Evolutionary conservation across 2,329 filamentous ascomycete genomes (phyloP), one percentile per base, ranked within the genome.

Genomic region (Pseudogymnoascus sp.): DNA sequence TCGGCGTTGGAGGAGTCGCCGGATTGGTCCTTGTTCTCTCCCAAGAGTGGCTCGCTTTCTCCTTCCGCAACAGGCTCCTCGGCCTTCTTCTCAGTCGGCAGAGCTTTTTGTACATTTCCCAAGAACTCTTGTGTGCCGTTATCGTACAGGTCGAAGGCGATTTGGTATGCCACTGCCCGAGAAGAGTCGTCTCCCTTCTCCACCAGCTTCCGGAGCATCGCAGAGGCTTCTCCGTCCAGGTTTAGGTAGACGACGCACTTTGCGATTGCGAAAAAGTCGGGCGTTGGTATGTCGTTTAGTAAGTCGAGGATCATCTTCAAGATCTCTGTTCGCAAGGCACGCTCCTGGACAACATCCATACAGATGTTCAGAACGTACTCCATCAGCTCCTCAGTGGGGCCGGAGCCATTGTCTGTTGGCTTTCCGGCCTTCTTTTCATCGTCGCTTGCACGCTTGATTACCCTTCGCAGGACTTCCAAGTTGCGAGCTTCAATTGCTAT

Each of bases 71-170:
- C 77, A 65, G 73, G 76, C n/a, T 82, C 78, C 28, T 82, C 78
- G 40, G 82, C 79, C 62, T 80, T 73, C 64, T 81, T 76, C 65
- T 82, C 76, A 11, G 83, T 80, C 0, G 92, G 90, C 34, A 97
- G 80, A 53, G 90, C 87, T 64, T 90, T 86, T 72, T 93, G 88
- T 49, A 99, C 90, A 77, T 95, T 97, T 68, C 88, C 87, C 23
- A 99, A 77, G 71, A 99, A 99, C 74, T 97, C 95, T 71, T 99
- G 95, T 0, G 95, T 97, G 69, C 95, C 95, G 72, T 99, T 99
- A 77, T 99, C 95, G 76, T 97, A 97, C 5, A 99, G 82, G 72
- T 99, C 95, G 72, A 99, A 99, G 1, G 93, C 95, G 63, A 99
- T 96, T 75, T 99, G 95, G 75, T 97, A 99, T 16, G 95, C 95